phyloP scores from a whole-genome alignment of 2,329 filamentous ascomycete species.

The Pseudogymnoascus sp. region DNA sequence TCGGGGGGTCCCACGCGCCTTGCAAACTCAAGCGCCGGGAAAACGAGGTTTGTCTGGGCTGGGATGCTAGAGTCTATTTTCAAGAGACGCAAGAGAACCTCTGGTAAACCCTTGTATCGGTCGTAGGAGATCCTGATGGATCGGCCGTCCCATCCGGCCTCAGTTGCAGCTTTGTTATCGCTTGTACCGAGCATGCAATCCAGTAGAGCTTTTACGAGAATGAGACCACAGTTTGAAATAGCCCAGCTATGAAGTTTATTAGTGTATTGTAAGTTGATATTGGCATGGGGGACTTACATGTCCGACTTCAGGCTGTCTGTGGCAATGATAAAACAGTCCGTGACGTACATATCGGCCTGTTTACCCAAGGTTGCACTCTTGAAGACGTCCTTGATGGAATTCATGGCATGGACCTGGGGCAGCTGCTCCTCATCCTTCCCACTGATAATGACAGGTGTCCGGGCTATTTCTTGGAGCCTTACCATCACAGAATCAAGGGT shows the following conservation, averaged over 20 bases:
- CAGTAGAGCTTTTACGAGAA: constrained; percentile 80
- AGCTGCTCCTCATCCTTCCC: constrained; percentile 61
- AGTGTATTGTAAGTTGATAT: neutral
- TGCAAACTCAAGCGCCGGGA: constrained; percentile 76
- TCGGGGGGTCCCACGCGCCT: constrained; percentile 64
- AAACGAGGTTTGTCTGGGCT: constrained; percentile 42
- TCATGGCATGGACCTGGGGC: constrained; percentile 90
- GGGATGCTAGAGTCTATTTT: constrained; percentile 29
- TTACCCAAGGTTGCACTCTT: constrained; percentile 71
- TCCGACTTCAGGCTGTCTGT: constrained; percentile 71
- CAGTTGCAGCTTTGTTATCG: constrained; percentile 60
- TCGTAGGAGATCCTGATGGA: constrained; percentile 63
- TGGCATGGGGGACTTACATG: constrained; percentile 48
- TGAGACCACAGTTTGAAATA: constrained; percentile 85
- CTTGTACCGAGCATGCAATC: constrained; percentile 71
- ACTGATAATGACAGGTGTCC: constrained; percentile 45
- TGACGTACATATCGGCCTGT: constrained; percentile 67
- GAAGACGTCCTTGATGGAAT: constrained; percentile 88
- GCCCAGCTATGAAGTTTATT: constrained; percentile 59
- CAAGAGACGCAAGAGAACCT: constrained; percentile 58
- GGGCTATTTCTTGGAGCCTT: constrained; percentile 55
- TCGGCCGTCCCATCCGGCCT: constrained; percentile 57
- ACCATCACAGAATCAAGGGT: constrained; percentile 61
- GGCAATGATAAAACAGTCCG: constrained; percentile 70
- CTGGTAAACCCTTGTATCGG: constrained; percentile 59